These are phyloP conservation scores for Raffaelea ambrosiae DNA, from an alignment of 2,329 filamentous ascomycete species.

Conservation along the genomic window DNA sequence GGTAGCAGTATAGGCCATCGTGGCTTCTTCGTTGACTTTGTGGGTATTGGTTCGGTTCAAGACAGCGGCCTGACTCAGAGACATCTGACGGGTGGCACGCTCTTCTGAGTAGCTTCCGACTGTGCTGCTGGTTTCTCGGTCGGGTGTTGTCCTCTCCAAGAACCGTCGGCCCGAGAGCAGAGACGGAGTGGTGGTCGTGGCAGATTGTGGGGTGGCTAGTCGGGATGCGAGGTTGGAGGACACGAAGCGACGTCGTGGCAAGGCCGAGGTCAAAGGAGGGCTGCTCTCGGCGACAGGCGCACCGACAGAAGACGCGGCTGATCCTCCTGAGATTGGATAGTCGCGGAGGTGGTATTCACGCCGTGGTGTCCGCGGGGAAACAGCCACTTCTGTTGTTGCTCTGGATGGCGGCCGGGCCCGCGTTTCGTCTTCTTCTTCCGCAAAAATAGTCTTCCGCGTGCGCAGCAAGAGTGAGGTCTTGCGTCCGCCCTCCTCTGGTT, in stretches of 20 bases:
- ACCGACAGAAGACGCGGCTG: neutral
- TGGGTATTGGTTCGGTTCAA: conserved; percentile 35
- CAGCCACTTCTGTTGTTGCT: conserved; percentile 46
- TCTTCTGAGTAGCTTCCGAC: conserved; percentile 31
- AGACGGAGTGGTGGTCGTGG: conserved; percentile 15
- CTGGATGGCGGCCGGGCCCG: conserved; percentile 46
- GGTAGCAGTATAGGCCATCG: conserved; percentile 17
- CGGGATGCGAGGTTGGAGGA: conserved; percentile 40
- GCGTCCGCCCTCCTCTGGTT: conserved; percentile 36
- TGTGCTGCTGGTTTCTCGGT: conserved; percentile 15
- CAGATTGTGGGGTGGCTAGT: conserved; percentile 25
- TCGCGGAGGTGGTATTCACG: conserved; percentile 29
- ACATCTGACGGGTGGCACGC: conserved; percentile 34
- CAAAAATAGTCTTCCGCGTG: conserved; percentile 29
- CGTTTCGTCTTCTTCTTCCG: conserved; percentile 41
- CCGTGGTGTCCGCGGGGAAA: conserved; percentile 20
- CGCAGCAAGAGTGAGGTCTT: conserved; percentile 39
- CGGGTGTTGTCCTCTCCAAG: conserved; percentile 32
- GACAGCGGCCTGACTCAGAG: conserved; percentile 31
- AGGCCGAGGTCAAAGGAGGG: conserved; percentile 30
- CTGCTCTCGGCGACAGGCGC: conserved; percentile 14
- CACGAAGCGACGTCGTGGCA: conserved; percentile 45
- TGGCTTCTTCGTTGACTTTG: neutral
- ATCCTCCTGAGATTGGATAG: neutral
- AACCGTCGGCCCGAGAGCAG: conserved; percentile 31